Conservation (phyloP, 495 filamentous ascomycete species). For the Penicillium turbatum region DNA sequence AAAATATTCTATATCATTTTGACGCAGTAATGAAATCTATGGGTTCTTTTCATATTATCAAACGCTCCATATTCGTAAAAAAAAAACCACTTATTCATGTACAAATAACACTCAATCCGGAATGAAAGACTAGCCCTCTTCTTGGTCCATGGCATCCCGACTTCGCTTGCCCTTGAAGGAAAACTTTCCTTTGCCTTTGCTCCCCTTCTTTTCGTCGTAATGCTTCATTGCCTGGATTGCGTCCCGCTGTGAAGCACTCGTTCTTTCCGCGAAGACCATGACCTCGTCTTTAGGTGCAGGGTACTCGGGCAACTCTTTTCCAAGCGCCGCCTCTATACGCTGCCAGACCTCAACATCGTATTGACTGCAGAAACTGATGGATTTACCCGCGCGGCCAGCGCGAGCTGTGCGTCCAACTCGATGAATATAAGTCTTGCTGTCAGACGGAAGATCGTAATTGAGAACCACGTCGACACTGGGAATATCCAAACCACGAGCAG, state of each 20-base stretch:
- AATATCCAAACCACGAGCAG: constrained; percentile 91
- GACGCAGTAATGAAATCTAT: constrained; percentile 23
- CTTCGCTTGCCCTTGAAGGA: constrained; percentile 53
- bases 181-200: constrained; percentile 55
- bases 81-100: not conserved
- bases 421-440: constrained; percentile 92
- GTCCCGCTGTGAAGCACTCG: constrained; percentile 72
- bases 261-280: constrained; percentile 65
- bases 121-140: constrained; percentile 49
- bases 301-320: constrained; percentile 67
- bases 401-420: constrained; percentile 90
- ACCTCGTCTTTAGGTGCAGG: constrained; percentile 66
- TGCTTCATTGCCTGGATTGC: constrained; percentile 81
- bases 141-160: constrained; percentile 78
- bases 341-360: constrained; percentile 88
- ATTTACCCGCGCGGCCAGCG: constrained; percentile 81
- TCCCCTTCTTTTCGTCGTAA: constrained; percentile 70
- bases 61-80: constrained; percentile 2
- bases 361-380: constrained; percentile 70
- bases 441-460: constrained; percentile 78
- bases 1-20: constrained; percentile 21
- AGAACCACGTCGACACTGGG: constrained; percentile 85
- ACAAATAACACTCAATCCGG: not conserved
- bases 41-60: constrained; percentile 4
- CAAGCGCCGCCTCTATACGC: constrained; percentile 78